A percentile compares a stretch with the other conserved stretches of the same genome.
Evolutionary conservation across 768 basidiomycete genomes (phyloP).

Genomic region (Mycena epipterygia): DNA sequence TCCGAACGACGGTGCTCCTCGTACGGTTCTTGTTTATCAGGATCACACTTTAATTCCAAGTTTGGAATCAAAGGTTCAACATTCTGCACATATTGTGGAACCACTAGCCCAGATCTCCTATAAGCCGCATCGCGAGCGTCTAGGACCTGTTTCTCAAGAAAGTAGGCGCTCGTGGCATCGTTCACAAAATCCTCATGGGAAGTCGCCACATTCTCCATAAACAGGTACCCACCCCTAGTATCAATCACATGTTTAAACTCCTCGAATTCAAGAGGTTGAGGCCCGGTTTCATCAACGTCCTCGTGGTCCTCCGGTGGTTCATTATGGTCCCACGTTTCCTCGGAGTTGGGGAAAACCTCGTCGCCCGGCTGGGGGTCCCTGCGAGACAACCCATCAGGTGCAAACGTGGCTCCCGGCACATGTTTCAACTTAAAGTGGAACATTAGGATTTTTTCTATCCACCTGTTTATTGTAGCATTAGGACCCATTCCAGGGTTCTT

Average conservation of each 20-base stretch:
- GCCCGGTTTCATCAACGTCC: no score
- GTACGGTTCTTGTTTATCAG: constrained; percentile 28
- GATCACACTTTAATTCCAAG: constrained; percentile 40
- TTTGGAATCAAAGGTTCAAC: constrained; percentile 39
- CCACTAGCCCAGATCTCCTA: no score
- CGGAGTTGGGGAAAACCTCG: neutral
- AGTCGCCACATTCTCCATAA: no score
- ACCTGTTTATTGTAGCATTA: constrained; percentile 50
- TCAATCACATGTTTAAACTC: no score
- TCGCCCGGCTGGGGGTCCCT: neutral
- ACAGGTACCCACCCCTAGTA: no score
- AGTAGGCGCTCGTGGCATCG: no score
- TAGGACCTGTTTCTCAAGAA: no score
- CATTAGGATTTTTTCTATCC: constrained; percentile 48
- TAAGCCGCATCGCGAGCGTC: no score
- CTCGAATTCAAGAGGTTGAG: no score
- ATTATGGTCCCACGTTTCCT: neutral
- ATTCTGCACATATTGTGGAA: no score
- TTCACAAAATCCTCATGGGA: no score
- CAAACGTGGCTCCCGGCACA: constrained; percentile 28
- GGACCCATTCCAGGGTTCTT: constrained; percentile 50
- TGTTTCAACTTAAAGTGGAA: constrained; percentile 49
- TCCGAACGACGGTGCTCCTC: constrained; percentile 9
- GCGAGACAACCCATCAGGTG: neutral
- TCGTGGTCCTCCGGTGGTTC: neutral